phyloP scores from a whole-genome alignment of 192 early-diverging fungal genomes.

The Ambispora gerdemannii region DNA sequence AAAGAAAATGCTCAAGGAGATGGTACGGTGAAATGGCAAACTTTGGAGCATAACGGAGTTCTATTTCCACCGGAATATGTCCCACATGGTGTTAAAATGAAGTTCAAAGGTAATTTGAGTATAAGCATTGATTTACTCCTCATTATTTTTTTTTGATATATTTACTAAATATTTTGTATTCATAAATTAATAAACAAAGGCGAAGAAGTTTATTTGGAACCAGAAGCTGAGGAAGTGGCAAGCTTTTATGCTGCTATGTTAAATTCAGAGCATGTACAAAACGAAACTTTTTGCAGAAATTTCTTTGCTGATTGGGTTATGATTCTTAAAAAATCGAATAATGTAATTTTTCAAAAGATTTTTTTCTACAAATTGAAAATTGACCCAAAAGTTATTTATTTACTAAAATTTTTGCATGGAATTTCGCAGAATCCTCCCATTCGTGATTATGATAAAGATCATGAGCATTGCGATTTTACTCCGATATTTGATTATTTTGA shows the following conservation, averaged over 20 bases:
- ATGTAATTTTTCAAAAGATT: constrained; percentile 40
- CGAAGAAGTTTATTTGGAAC: constrained; percentile 55
- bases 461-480: constrained; percentile 85
- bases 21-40: constrained; percentile 76
- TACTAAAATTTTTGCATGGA: background rate
- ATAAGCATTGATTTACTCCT: constrained; percentile 1
- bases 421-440: constrained; percentile 60
- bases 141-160: background rate
- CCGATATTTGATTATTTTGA: constrained; percentile 80
- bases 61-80: constrained; percentile 88
- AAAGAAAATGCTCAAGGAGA: constrained; percentile 55
- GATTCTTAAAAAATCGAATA: constrained; percentile 60
- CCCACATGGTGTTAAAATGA: constrained; percentile 85
- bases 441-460: constrained; percentile 43
- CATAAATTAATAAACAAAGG: constrained; percentile 26
- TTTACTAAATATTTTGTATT: background rate
- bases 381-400: no score
- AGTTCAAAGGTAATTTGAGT: constrained; percentile 67
- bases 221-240: constrained; percentile 91
- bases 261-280: constrained; percentile 79
- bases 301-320: constrained; percentile 88
- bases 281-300: constrained; percentile 83
- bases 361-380: constrained; percentile 19
- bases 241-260: constrained; percentile 88
- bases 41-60: constrained; percentile 84